Conservation (phyloP, 2,329 filamentous ascomycete species). For the Penicillium sp. region DNA sequence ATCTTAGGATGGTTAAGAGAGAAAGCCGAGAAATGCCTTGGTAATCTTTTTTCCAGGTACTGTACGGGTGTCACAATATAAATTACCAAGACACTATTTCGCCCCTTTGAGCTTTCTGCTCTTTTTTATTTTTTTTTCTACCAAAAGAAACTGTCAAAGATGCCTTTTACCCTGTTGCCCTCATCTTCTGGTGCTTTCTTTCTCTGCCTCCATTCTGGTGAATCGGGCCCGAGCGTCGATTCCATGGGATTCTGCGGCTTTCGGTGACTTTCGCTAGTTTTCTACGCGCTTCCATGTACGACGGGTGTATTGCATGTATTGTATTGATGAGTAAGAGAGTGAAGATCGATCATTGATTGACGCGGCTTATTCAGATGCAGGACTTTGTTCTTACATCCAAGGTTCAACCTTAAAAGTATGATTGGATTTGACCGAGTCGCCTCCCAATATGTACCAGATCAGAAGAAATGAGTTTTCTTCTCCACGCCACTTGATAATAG, state of each 20-base stretch:
- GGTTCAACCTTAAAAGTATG: not conserved
- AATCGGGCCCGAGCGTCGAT: slow-evolving; percentile 27
- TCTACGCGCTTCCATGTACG: slow-evolving; percentile 16
- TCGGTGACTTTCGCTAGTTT: slow-evolving; percentile 31
- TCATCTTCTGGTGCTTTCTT: slow-evolving; percentile 18
- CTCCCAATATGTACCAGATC: not conserved
- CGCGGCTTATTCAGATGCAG: not conserved
- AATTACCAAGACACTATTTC: slow-evolving; percentile 11
- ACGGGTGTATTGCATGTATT: not conserved
- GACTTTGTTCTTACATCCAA: not conserved
- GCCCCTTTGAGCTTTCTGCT: not conserved
- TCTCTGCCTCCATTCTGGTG: slow-evolving; percentile 3
- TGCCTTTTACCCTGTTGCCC: not conserved
- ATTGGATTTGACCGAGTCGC: not conserved
- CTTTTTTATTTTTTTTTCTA: not conserved
- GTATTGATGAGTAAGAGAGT: slow-evolving; percentile 13
- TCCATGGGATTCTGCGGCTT: slow-evolving; percentile 27
- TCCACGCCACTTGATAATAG: slow-evolving; percentile 1
- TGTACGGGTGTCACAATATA: slow-evolving; percentile 18
- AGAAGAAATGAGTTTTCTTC: not conserved
- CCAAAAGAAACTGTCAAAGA: not conserved
- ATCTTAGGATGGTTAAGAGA: slow-evolving; percentile 14
- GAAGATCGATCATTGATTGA: not conserved
- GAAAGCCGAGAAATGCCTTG: slow-evolving; percentile 19
- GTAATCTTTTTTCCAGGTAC: slow-evolving; percentile 26